Base-by-base conservation (phyloP, 1,284 basidiomycete genomes). In the Cutaneotrichosporon mucoides region DNA sequence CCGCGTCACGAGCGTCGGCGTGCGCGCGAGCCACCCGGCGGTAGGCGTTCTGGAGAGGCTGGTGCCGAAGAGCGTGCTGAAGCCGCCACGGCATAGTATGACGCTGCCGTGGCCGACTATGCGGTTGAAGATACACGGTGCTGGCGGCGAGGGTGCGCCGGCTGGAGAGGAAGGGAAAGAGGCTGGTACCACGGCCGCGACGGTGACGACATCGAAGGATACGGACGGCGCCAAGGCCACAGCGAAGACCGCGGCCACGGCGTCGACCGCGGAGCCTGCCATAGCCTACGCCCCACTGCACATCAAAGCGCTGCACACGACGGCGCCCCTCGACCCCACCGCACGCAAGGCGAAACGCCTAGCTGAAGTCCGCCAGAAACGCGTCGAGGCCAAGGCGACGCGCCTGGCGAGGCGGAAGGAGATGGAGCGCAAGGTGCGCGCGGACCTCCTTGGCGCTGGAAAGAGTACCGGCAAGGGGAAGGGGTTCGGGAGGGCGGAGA, bases 291-390 rank as follows among this genome's bases (percentile, higher is more conserved):
- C 88, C 43, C 85, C 88, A 5, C 88, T 91, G 0, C 87, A 90
- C 68, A 82, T 93, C 71, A 95, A 94, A 72, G 90, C 92, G 61
- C 76, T 93, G n/a, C 83, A 83, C 24, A 94, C 91, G 0, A 86
- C 86, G 24, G 83, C 85, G 2, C 92, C 92, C 0, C 86, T 84
- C 66, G 88, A 94, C 70, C 86, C 89, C 81, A 87, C 83, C 67
- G 82, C 80, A 33, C 84, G 85, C 43, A 93, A 88, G 73, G 82
- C 85, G 57, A 73, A 80, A 58, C 82, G 90, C 57, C 72, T 81
- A 44, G 79, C 81, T 60, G 85, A 83, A 37, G 85, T 84, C 53
- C 76, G 80, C 35, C 79, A 77, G 42, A 85, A 85, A 15, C 85
- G 84, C 66, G 71, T 78, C 47, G 76, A 74, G 66, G 77, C 68